Conservation (phyloP, 352 stramenopile genomes). For the Stramenopiles sp. region DNA sequence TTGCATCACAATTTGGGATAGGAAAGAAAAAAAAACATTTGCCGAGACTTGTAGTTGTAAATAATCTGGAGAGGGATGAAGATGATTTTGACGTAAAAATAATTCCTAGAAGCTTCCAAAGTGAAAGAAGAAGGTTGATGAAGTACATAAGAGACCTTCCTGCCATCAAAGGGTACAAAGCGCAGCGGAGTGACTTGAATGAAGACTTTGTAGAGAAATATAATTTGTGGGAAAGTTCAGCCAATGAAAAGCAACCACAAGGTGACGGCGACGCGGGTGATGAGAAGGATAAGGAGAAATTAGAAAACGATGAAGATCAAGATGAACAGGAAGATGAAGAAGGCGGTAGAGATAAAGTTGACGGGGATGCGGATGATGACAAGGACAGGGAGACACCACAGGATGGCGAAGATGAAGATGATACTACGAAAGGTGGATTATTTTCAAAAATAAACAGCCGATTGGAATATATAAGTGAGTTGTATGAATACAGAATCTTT, state of each 20-base stretch:
- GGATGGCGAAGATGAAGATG: not conserved
- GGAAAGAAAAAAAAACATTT: not conserved
- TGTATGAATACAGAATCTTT: not conserved
- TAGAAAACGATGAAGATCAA: too few species aligned
- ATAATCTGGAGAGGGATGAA: not conserved
- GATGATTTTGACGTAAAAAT: not conserved
- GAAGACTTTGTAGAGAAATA: not conserved
- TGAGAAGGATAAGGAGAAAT: too few species aligned
- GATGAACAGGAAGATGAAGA: not conserved
- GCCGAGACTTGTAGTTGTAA: not conserved
- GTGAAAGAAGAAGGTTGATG: too few species aligned
- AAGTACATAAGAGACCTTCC: too few species aligned
- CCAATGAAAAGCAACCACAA: not conserved
- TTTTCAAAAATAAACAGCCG: not conserved
- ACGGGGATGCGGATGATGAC: not conserved
- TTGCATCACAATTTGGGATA: not conserved
- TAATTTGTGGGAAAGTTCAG: too few species aligned
- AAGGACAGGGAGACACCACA: too few species aligned
- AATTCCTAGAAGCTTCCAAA: too few species aligned
- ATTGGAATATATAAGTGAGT: not conserved
- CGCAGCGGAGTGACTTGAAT: not conserved
- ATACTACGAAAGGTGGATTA: not conserved
- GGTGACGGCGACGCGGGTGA: not conserved
- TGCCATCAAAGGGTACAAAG: not conserved
- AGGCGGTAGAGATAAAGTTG: not conserved